Conservation (phyloP, 768 basidiomycete genomes). For the Tulasnella sp. region DNA sequence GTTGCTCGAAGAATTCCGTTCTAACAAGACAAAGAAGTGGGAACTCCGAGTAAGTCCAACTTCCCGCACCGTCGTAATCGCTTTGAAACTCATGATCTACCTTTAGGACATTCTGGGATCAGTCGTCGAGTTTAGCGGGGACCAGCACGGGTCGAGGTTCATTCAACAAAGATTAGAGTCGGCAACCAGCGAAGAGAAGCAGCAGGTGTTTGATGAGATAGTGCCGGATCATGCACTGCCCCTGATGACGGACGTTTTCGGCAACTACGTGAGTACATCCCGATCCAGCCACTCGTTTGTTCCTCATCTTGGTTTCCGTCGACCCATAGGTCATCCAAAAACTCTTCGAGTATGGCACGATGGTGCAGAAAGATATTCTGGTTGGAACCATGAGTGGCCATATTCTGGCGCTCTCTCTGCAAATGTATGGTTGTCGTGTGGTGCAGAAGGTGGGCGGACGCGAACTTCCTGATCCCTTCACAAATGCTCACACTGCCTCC, state of each 20-base stretch:
- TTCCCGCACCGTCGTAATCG: neutral
- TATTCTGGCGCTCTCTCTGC: constrained; percentile 61
- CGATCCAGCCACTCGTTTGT: neutral
- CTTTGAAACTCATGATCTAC: neutral
- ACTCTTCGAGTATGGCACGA: constrained; percentile 75
- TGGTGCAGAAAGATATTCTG: constrained; percentile 56
- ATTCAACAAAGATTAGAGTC: constrained; percentile 79
- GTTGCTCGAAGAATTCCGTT: constrained; percentile 72
- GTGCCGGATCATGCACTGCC: constrained; percentile 59
- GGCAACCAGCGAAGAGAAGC: constrained; percentile 66
- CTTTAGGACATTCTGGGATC: constrained; percentile 72
- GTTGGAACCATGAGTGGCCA: constrained; percentile 65
- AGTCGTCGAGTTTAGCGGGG: constrained; percentile 81
- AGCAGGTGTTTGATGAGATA: constrained; percentile 76
- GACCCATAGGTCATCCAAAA: constrained; percentile 74
- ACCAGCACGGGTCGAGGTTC: constrained; percentile 97
- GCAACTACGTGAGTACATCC: constrained; percentile 66
- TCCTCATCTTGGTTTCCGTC: neutral
- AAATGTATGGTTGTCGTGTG: constrained; percentile 95
- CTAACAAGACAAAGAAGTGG: constrained; percentile 70
- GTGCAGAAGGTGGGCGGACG: constrained; percentile 67
- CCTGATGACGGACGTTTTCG: constrained; percentile 85
- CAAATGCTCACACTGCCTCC: constrained; percentile 13
- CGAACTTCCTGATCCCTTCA: neutral
- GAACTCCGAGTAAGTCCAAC: constrained; percentile 48